These are phyloP conservation scores for Cyamopsis tetragonoloba DNA, from an alignment of 306 rosid genomes.

Conservation along the genomic window DNA sequence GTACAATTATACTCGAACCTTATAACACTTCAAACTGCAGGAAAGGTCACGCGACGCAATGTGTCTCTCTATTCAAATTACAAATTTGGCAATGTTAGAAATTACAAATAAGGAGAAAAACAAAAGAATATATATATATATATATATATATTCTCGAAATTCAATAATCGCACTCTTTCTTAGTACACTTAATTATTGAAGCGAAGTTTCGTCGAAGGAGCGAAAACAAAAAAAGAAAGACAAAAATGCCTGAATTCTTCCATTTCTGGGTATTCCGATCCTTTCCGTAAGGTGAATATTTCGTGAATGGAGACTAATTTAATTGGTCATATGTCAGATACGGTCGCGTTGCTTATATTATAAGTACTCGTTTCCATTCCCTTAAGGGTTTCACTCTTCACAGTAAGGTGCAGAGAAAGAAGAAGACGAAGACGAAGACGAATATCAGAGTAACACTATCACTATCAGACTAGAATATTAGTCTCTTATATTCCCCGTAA, in stretches of 20 bases:
- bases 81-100: not conserved
- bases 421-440: not conserved
- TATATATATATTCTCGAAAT: no score
- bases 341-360: not conserved
- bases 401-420: not conserved
- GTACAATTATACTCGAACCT: not conserved
- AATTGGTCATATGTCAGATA: not conserved
- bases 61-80: not conserved
- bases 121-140: not conserved
- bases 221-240: not conserved
- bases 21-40: not conserved
- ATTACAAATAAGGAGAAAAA: not conserved
- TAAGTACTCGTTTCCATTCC: not conserved
- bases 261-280: not conserved
- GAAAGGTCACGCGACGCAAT: not conserved
- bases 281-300: not conserved
- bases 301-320: not conserved
- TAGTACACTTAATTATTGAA: not conserved
- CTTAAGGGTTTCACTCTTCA: not conserved
- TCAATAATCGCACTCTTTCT: no score
- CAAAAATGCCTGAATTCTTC: not conserved
- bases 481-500: not conserved
- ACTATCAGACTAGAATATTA: not conserved
- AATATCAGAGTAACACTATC: not conserved
- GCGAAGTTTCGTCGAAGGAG: conserved; percentile 6